Conservation (phyloP, 2,329 filamentous ascomycete genomes). For the Harringtonia aguacate region DNA sequence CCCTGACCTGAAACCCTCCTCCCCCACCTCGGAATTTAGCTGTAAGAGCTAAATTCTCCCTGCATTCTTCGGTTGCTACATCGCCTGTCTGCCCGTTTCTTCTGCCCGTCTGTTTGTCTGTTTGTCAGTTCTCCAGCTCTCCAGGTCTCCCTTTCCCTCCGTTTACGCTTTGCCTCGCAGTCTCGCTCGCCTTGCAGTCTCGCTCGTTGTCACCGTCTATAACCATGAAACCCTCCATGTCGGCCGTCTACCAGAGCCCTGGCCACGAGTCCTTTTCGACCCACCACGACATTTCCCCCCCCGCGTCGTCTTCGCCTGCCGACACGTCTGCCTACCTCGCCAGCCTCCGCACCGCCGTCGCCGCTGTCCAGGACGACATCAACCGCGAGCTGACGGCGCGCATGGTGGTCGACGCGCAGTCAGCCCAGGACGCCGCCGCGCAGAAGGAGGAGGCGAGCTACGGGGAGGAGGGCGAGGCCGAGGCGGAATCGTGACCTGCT, state of each 20-base stretch:
- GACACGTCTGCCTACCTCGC: slow-evolving; percentile 37
- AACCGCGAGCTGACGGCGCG: slow-evolving; percentile 61
- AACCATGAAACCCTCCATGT: background rate
- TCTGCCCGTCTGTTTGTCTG: too few species aligned
- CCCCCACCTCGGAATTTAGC: too few species aligned
- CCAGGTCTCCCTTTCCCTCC: too few species aligned
- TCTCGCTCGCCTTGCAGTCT: too few species aligned
- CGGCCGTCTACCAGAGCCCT: slow-evolving; percentile 7
- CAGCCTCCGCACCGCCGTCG: slow-evolving; percentile 45
- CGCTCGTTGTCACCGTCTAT: too few species aligned
- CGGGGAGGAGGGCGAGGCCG: slow-evolving; percentile 74
- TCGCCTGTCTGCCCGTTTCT: too few species aligned
- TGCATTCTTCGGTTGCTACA: too few species aligned
- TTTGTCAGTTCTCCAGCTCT: too few species aligned
- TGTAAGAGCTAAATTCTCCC: too few species aligned
- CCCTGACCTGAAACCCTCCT: too few species aligned
- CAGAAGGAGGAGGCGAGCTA: slow-evolving; percentile 66
- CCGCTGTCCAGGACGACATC: slow-evolving; percentile 51
- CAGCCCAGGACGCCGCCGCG: slow-evolving; percentile 35
- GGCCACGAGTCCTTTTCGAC: slow-evolving; percentile 7
- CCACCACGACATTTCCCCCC: slow-evolving; percentile 10
- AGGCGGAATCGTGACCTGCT: background rate
- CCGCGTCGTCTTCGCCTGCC: slow-evolving; percentile 15
- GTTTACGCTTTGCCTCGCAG: too few species aligned
- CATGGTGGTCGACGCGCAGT: slow-evolving; percentile 61